Evolutionary conservation across 768 basidiomycete species (phyloP).

Genomic region (Lactifluus piperatus): DNA sequence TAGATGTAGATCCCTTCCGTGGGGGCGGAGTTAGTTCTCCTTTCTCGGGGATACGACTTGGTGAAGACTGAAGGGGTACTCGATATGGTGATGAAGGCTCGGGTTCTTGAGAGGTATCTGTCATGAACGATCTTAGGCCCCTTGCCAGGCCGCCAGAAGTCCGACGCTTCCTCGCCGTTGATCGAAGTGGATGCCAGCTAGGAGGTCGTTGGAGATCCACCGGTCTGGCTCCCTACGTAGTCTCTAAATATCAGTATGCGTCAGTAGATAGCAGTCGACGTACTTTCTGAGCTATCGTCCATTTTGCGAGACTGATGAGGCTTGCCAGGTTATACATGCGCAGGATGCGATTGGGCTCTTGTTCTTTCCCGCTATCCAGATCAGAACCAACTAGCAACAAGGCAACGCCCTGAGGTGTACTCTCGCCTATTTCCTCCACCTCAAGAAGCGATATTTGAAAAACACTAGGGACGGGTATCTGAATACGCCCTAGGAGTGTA

Average conservation of each 20-base stretch:
- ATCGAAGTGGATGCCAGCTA: constrained; percentile 43
- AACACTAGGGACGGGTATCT: constrained; percentile 38
- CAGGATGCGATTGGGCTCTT: constrained; percentile 46
- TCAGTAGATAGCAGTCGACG: constrained; percentile 1
- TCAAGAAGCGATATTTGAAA: constrained; percentile 74
- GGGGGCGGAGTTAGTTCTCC: neutral
- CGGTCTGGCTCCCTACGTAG: constrained; percentile 45
- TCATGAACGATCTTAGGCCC: constrained; percentile 51
- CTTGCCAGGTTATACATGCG: constrained; percentile 83
- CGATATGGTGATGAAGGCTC: constrained; percentile 19
- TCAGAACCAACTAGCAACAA: constrained; percentile 66
- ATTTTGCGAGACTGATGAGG: constrained; percentile 64
- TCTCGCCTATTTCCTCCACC: constrained; percentile 45
- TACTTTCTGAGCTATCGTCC: constrained; percentile 63
- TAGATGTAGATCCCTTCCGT: neutral
- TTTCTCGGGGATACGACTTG: neutral
- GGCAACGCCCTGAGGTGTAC: constrained; percentile 62
- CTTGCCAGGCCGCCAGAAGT: constrained; percentile 51
- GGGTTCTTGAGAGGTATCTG: constrained; percentile 31
- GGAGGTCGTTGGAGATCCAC: constrained; percentile 48
- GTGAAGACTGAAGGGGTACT: neutral
- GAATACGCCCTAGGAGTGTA: neutral
- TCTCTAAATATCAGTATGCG: neutral
- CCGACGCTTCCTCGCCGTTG: constrained; percentile 39
- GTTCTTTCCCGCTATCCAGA: constrained; percentile 43